Conservation (phyloP, 306 rosid species). For the Acacia acuminata region DNA sequence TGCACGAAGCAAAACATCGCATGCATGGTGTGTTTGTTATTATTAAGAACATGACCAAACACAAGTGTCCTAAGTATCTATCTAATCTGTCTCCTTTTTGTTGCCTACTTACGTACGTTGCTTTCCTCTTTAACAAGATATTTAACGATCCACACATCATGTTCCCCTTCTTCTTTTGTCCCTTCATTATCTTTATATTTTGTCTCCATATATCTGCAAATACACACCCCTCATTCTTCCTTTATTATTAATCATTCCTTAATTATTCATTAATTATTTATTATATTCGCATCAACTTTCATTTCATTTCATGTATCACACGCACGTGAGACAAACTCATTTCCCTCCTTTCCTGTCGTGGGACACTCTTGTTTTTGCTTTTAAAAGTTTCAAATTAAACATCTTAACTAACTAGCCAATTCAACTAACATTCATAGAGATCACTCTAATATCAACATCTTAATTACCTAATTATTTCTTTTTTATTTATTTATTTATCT, state of each 20-base stretch:
- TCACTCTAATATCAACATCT: neutral
- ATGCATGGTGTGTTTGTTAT: conserved; percentile 51
- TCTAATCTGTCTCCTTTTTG: conserved; percentile 57
- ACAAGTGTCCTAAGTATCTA: conserved; percentile 52
- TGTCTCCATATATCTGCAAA: neutral
- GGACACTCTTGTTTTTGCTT: neutral
- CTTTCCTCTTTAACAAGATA: conserved; percentile 31
- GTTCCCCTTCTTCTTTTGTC: conserved; percentile 12
- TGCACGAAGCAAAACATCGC: conserved; percentile 61
- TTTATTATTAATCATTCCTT: neutral
- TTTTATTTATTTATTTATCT: neutral
- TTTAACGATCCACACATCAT: conserved; percentile 19
- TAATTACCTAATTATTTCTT: neutral
- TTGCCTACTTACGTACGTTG: conserved; percentile 26
- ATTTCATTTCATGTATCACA: neutral
- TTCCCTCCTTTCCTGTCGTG: neutral
- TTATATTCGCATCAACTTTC: neutral
- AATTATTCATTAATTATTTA: neutral
- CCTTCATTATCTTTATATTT: conserved; percentile 19
- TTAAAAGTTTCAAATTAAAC: neutral
- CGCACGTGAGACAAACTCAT: neutral
- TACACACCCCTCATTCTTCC: neutral
- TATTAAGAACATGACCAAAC: conserved; percentile 36
- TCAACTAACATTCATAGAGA: neutral
- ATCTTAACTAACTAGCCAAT: neutral